Conservation (phyloP, 345 rosid species). For the Citrus unshiu region DNA sequence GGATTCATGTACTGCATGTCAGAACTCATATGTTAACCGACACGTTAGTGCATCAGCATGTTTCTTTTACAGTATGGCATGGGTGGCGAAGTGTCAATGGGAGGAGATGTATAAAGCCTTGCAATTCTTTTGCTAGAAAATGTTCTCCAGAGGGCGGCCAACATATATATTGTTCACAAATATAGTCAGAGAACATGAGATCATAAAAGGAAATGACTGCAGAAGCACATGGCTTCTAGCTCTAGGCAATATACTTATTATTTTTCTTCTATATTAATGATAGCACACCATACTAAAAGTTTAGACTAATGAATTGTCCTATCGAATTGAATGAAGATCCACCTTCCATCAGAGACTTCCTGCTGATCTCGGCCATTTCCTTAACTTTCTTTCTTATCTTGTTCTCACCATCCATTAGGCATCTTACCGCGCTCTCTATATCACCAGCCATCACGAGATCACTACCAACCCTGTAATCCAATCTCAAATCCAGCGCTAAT, state of each 20-base stretch:
- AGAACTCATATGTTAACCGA: too few relatives aligned
- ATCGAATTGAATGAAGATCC: not conserved
- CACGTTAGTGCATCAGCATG: too few relatives aligned
- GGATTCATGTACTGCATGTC: too few relatives aligned
- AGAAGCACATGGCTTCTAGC: not conserved
- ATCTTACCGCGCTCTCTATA: not conserved
- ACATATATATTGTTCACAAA: not conserved
- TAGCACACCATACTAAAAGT: not conserved
- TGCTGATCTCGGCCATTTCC: constrained; percentile 15
- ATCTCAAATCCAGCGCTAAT: constrained; percentile 29
- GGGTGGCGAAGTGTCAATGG: too few relatives aligned
- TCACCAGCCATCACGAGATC: not conserved
- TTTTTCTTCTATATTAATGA: not conserved
- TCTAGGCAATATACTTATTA: not conserved
- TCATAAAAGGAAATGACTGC: not conserved
- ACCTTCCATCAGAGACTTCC: not conserved
- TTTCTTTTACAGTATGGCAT: too few relatives aligned
- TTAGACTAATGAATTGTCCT: not conserved
- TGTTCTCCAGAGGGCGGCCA: too few relatives aligned
- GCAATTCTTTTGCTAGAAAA: too few relatives aligned
- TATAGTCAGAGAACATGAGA: not conserved
- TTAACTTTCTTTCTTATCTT: constrained; percentile 38
- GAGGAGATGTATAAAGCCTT: too few relatives aligned
- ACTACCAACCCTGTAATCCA: constrained; percentile 27
- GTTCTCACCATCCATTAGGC: constrained; percentile 34